Base-by-base conservation (phyloP, 2,329 filamentous ascomycete genomes). In the Sporothrix pallida region DNA sequence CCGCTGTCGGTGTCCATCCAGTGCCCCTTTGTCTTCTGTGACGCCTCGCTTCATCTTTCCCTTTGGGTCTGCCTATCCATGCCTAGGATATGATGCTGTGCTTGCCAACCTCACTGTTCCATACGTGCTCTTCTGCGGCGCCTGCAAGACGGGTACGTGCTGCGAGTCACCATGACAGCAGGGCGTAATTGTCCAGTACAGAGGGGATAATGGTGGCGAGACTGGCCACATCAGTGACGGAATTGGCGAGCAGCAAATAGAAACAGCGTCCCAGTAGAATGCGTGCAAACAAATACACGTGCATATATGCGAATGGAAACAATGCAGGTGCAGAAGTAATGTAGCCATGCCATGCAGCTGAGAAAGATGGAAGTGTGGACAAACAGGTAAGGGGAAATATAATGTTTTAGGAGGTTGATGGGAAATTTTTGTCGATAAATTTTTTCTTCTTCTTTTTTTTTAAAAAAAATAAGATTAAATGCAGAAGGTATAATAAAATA, bases 311-410 rank as follows among this genome's bases (percentile, higher is more conserved):
- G 23, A 8, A 12, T 31, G 9, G 52, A 44, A 44, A n/a, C 37
- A 13, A 26, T 52, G 65, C 63, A 68, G 23, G 31, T 52, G 63
- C 13, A 68, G 8, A 50, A 50, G 63, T 44, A 48, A 68, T 52
- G 65, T 7, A 52, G 23, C 44, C 20, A 68, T 31, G 46, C 65
- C 52, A 68, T 68, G 65, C 46, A 52, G 65, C 31, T 20, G 31
- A 2, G 65, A 52, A 52, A 17, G 42, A 26, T 10, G 60, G 6
- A 48, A 1, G 62, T 37, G 15, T 48, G 42, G n/a, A 26, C 62
- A 48, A 17, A 17, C 42, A 17, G 37, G 9, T 12, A 17, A 42
- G 13, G 65, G 7, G 7, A 31, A 5, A 26, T 6, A n/a, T 9
- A 8, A 52, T 5, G 15, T n/a, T 10, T 4, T 12, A 12, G 9